Evolutionary conservation across 805 yeast species (phyloP), one percentile per base, ranked within the genome.

Genomic region (Priceomyces carsonii): DNA sequence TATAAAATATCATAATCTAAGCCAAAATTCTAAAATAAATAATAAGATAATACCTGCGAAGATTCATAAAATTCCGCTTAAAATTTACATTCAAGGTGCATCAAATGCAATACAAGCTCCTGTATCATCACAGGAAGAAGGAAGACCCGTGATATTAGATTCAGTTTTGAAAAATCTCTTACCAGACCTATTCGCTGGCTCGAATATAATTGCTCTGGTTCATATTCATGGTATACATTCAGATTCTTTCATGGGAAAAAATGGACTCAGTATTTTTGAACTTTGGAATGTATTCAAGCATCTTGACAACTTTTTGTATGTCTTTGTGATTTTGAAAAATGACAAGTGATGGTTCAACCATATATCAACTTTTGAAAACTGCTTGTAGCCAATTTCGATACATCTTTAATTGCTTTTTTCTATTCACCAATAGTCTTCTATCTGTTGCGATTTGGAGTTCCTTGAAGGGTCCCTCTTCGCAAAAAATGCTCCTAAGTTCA

Each of bases 301-400:
- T 39, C 44, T 61, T 34, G 73, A 68, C 36, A 60, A 61, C 44
- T 63, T 66, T 36, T 45, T 67, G 40, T 63, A 67, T 38, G 40
- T 65, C 13, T 45, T 57, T n/a, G 33, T 59, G 22, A 35, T 48
- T 17, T 27, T 31, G 9, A 33, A 17, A 15, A 37, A 24, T n/a
- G n/a, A n/a, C n/a, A n/a, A n/a, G n/a, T n/a, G n/a, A n/a, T n/a
- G n/a, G n/a, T n/a, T n/a, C n/a, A n/a, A n/a, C n/a, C n/a, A n/a
- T n/a, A n/a, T n/a, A n/a, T 38, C 41, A 10, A 26, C 63, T 35
- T 67, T 73, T 29, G 57, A 91, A 91, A 17, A 87, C 89, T 1
- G 93, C 98, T 64, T 93, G 99, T 38, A 93, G 65, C 99, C 99
- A 93, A 40, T 89, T 86, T 52, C 99, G 73, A 58, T 87, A 93